Percentiles rank a stretch among this genome's conserved stretches.
Conservation (phyloP, 202 grass and related monocot species). For the Zoysia matrella region DNA sequence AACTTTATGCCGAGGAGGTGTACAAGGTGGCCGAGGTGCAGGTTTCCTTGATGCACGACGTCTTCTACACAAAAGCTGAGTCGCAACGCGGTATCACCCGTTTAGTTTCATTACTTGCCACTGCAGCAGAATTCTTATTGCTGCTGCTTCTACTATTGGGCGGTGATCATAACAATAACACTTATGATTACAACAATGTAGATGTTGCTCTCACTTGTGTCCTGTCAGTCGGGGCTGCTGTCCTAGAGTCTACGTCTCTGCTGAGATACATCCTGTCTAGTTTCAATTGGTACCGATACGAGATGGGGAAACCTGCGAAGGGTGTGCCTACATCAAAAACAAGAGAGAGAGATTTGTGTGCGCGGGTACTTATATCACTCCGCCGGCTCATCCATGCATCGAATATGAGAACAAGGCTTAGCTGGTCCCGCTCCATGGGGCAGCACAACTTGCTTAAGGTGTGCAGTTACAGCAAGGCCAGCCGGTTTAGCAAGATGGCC, state of each 20-base stretch:
- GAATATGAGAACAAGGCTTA: background rate
- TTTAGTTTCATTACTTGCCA: background rate
- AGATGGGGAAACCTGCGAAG: too few relatives aligned
- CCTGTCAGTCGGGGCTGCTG: conserved; percentile 25
- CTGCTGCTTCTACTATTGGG: conserved; percentile 6
- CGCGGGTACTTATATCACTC: background rate
- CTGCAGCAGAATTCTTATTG: background rate
- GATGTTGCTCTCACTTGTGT: conserved; percentile 47
- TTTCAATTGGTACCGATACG: conserved; percentile 14
- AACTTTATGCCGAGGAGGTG: background rate
- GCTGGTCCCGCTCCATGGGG: conserved; percentile 46
- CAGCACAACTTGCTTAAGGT: conserved; percentile 43
- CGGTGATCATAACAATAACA: background rate
- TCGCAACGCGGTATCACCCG: conserved; percentile 5
- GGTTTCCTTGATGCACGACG: conserved; percentile 47
- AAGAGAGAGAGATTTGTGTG: too few relatives aligned
- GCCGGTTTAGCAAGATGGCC: background rate
- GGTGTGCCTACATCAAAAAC: background rate
- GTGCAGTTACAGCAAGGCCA: background rate
- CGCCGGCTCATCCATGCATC: background rate
- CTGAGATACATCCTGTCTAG: conserved; percentile 30
- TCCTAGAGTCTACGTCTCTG: conserved; percentile 31
- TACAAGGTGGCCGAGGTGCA: conserved; percentile 47
- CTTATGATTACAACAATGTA: background rate
- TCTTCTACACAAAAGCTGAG: conserved; percentile 53